Percentiles rank a stretch among this genome's conserved stretches.
phyloP scores from a whole-genome alignment of 1,139 yeast species.

The Magnusiomyces suaveolens region DNA sequence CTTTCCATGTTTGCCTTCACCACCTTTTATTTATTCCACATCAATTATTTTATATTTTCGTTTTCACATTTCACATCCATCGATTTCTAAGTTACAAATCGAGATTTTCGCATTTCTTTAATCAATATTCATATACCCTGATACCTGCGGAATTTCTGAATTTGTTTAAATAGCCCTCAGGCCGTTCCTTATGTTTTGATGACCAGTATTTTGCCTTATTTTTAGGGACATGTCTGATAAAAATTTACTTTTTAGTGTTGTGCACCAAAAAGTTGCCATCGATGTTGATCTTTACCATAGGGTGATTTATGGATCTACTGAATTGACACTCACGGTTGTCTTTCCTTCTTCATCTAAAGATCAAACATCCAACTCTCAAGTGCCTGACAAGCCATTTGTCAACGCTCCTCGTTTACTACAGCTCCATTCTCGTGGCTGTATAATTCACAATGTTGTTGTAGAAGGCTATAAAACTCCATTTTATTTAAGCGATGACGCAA shows the following conservation, averaged over 20 bases:
- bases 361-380: neutral
- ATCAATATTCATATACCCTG: no score
- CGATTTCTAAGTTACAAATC: no score
- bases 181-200: neutral
- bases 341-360: conserved; percentile 7
- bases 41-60: no score
- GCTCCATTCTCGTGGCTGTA: conserved; percentile 68
- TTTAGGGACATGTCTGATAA: conserved; percentile 7
- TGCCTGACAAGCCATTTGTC: conserved; percentile 41
- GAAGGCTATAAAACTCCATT: conserved; percentile 48
- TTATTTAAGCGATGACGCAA: conserved; percentile 42
- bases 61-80: no score
- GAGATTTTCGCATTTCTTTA: no score
- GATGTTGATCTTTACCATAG: conserved; percentile 55
- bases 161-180: neutral
- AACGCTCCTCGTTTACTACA: conserved; percentile 43
- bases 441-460: conserved; percentile 51
- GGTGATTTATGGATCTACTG: conserved; percentile 63
- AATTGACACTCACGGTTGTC: conserved; percentile 45
- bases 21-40: no score
- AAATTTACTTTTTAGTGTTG: conserved; percentile 37
- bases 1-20: no score
- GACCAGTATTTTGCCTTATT: neutral
- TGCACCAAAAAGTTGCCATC: conserved; percentile 59
- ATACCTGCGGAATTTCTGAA: neutral